Evolutionary conservation across 257 asterid genomes (phyloP).

Genomic region (Thymus quinquecostatus): DNA sequence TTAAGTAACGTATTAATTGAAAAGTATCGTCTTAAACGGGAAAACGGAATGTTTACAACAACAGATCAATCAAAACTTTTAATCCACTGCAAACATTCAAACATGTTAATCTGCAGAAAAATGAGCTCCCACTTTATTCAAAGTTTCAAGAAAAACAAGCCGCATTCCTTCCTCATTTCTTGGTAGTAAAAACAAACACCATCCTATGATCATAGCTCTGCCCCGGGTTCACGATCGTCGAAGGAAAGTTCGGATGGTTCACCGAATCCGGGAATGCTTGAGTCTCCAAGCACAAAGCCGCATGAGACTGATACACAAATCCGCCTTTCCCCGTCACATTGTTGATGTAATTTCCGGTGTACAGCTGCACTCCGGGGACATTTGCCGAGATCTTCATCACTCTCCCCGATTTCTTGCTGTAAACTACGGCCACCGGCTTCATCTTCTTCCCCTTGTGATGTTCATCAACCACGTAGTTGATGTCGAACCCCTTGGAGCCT

Average conservation of each 20-base stretch:
- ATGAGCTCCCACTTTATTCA: not conserved
- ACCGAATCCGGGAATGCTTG: constrained; percentile 91
- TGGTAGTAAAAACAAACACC: constrained; percentile 47
- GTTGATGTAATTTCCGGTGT: constrained; percentile 52
- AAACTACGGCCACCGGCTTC: constrained; percentile 55
- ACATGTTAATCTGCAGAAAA: not conserved
- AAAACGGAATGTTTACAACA: not conserved
- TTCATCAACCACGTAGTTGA: constrained; percentile 69
- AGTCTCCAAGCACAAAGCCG: constrained; percentile 82
- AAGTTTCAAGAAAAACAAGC: not conserved
- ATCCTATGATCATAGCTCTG: constrained; percentile 53
- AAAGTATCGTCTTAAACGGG: too few species aligned
- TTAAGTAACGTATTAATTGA: too few species aligned
- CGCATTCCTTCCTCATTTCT: constrained; percentile 29
- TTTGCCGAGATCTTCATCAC: constrained; percentile 56
- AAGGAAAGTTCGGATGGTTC: constrained; percentile 76
- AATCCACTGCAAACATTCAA: not conserved
- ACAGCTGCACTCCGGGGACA: constrained; percentile 72
- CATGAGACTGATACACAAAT: constrained; percentile 49
- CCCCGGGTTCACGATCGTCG: constrained; percentile 58
- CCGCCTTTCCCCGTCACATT: constrained; percentile 67
- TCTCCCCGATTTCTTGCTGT: constrained; percentile 59
- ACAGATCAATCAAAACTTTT: not conserved
- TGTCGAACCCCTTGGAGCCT: constrained; percentile 64
- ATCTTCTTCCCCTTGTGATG: constrained; percentile 20